Evolutionary conservation across 495 filamentous ascomycete species (phyloP).

Genomic region (Trichoderma gamsii): DNA sequence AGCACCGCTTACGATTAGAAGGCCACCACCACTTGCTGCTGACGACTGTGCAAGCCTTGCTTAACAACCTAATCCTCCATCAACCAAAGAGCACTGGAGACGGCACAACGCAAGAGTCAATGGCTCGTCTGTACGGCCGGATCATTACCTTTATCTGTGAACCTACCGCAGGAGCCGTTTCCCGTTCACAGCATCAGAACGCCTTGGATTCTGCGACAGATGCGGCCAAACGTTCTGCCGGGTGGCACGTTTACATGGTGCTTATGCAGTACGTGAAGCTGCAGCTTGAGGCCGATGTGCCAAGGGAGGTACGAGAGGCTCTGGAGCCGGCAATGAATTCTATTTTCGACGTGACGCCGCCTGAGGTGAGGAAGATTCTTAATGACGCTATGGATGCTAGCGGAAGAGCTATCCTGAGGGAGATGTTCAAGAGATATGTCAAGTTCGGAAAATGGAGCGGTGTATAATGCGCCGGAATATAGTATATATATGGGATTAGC

Average conservation of each 20-base stretch:
- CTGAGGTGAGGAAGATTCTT: conserved; percentile 57
- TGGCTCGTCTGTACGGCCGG: conserved; percentile 50
- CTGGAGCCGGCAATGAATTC: conserved; percentile 68
- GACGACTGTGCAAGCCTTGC: conserved; percentile 54
- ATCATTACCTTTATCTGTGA: conserved; percentile 73
- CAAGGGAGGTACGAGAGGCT: conserved; percentile 56
- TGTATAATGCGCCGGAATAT: conserved; percentile 22
- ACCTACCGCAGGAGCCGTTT: conserved; percentile 66
- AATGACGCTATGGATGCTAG: conserved; percentile 63
- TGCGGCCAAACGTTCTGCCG: conserved; percentile 66
- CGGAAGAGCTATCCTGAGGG: conserved; percentile 64
- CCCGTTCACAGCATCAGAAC: conserved; percentile 41
- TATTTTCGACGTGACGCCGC: conserved; percentile 60
- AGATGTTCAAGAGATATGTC: conserved; percentile 62
- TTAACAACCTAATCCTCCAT: conserved; percentile 57
- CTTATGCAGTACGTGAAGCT: conserved; percentile 65
- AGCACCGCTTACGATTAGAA: conserved; percentile 40
- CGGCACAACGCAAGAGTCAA: conserved; percentile 13
- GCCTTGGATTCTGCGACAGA: conserved; percentile 68
- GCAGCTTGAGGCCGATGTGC: conserved; percentile 47
- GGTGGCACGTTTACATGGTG: conserved; percentile 66
- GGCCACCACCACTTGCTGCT: conserved; percentile 64
- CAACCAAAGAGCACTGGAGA: conserved; percentile 25
- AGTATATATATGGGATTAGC: not conserved
- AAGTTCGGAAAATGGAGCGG: conserved; percentile 68